Percentiles rank a stretch among this genome's conserved stretches.
Evolutionary conservation across 1,284 basidiomycete genomes (phyloP).

Genomic region (Puccinia polysora): DNA sequence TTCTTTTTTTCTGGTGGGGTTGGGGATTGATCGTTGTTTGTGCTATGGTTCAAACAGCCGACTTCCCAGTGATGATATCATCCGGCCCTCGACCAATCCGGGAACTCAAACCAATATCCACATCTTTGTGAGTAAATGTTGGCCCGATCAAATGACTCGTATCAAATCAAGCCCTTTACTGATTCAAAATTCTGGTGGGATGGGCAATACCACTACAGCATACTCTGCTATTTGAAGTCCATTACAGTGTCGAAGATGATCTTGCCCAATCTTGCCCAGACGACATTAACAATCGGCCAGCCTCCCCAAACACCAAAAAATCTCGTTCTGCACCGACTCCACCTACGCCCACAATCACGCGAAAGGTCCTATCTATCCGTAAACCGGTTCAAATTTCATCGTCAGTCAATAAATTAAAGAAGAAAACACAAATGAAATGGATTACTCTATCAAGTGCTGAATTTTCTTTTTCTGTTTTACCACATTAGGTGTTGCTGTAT

Average conservation of each 20-base stretch:
- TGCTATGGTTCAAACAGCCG: neutral
- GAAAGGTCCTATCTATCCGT: slow-evolving; percentile 13
- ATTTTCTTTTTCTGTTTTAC: neutral
- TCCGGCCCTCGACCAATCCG: slow-evolving; percentile 21
- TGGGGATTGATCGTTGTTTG: too few relatives aligned
- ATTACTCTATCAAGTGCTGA: neutral
- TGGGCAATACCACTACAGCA: too few relatives aligned
- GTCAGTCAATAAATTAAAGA: neutral
- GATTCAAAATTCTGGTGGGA: too few relatives aligned
- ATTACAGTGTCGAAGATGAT: slow-evolving; percentile 30
- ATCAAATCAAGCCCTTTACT: neutral
- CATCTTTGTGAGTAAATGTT: slow-evolving; percentile 19
- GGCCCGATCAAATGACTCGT: neutral
- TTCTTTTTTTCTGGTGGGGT: neutral
- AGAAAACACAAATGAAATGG: neutral
- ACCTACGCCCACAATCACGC: neutral
- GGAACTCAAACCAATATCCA: slow-evolving; percentile 35
- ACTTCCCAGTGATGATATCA: slow-evolving; percentile 30
- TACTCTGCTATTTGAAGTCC: slow-evolving; percentile 26
- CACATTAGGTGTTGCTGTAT: slow-evolving; percentile 33
- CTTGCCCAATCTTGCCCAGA: neutral
- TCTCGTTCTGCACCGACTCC: neutral
- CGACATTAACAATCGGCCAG: neutral
- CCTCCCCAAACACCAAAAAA: neutral
- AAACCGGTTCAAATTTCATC: slow-evolving; percentile 37